phyloP scores from a whole-genome alignment of 192 early-diverging fungal genomes.

The Entophlyctis luteolus region DNA sequence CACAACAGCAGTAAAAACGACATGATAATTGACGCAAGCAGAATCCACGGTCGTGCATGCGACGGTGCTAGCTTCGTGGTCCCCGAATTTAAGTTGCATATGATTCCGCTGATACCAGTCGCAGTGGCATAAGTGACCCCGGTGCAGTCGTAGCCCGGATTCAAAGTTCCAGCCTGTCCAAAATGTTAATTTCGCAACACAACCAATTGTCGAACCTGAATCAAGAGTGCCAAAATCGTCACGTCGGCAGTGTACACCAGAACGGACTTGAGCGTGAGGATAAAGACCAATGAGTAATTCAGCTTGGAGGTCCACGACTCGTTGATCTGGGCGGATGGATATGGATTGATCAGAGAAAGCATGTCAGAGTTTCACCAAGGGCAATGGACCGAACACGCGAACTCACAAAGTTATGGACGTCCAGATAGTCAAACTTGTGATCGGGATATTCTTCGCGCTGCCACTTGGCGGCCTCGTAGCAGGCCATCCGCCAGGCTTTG shows the following conservation, averaged over 20 bases:
- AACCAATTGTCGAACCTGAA: constrained; percentile 26
- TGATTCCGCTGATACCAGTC: background rate
- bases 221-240: constrained; percentile 65
- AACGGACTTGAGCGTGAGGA: constrained; percentile 65
- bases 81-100: background rate
- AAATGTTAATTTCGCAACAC: background rate
- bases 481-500: too few species aligned
- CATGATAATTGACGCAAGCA: constrained; percentile 61
- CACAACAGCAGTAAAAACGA: constrained; percentile 64
- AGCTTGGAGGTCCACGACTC: constrained; percentile 42
- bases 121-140: background rate
- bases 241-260: constrained; percentile 79
- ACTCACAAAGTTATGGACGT: constrained; percentile 68
- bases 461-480: too few species aligned
- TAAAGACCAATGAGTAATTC: constrained; percentile 55
- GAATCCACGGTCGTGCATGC: constrained; percentile 32
- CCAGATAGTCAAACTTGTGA: constrained; percentile 86
- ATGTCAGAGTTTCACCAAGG: too few species aligned
- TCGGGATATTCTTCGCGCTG: too few species aligned
- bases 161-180: background rate
- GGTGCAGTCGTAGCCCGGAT: background rate
- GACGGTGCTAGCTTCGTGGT: background rate
- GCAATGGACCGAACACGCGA: too few species aligned
- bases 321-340: too few species aligned
- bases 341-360: too few species aligned